These are phyloP conservation scores for Amanita muscaria DNA, from an alignment of 768 basidiomycete species.

Conservation along the genomic window DNA sequence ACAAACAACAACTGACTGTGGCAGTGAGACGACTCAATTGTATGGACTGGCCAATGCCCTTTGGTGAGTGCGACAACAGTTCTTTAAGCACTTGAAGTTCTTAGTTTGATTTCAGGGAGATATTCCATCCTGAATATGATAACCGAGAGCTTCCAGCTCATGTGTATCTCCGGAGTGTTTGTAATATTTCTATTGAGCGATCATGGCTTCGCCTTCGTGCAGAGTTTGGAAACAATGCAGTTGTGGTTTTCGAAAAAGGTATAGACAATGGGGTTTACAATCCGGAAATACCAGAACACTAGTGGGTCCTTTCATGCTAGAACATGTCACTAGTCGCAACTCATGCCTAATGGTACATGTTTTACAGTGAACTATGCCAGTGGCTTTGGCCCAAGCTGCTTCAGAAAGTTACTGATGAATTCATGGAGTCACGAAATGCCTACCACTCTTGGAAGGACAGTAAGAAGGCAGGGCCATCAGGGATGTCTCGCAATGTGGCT, in stretches of 20 bases:
- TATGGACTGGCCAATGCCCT: constrained; percentile 15
- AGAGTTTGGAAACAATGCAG: constrained; percentile 14
- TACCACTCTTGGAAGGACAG: constrained; percentile 12
- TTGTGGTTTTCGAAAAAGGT: constrained; percentile 11
- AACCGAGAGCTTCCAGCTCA: constrained; percentile 13
- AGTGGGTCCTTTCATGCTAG: constrained; percentile 8
- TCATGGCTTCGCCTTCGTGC: constrained; percentile 15
- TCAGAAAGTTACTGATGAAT: constrained; percentile 10
- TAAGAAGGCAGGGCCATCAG: constrained; percentile 15
- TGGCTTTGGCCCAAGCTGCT: constrained; percentile 16
- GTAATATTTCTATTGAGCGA: constrained; percentile 15
- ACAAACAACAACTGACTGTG: constrained; percentile 14
- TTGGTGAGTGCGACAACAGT: constrained; percentile 6
- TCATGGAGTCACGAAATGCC: constrained; percentile 13
- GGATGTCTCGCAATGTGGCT: constrained; percentile 14
- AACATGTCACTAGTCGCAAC: no score
- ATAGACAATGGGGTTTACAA: constrained; percentile 11
- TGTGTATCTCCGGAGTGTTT: constrained; percentile 14
- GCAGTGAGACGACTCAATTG: constrained; percentile 10
- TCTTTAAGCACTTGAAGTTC: neutral
- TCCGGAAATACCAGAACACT: constrained; percentile 7
- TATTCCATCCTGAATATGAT: constrained; percentile 7
- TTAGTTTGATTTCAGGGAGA: constrained; percentile 6
- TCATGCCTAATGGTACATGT: neutral
- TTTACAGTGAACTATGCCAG: constrained; percentile 8